Percentiles rank a stretch among this genome's conserved stretches.
Evolutionary conservation across 2,329 filamentous ascomycete species (phyloP).

Genomic region (Nemania sp.): DNA sequence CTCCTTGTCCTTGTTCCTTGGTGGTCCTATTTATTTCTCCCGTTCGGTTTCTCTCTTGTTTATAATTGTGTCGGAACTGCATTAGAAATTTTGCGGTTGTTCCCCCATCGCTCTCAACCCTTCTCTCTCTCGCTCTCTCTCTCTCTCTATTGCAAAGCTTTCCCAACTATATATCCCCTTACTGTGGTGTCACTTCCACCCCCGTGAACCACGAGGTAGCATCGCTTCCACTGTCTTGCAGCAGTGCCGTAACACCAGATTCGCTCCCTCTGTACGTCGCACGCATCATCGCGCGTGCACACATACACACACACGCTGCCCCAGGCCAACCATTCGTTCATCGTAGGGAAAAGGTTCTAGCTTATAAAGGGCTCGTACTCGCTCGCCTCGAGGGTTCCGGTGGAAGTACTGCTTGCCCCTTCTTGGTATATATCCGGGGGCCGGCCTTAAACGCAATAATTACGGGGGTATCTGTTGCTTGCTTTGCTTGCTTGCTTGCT

Average conservation of each 20-base stretch:
- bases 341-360: slow-evolving; percentile 7
- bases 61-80: no score
- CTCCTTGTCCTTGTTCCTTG: no score
- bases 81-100: no score
- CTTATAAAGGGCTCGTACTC: slow-evolving; percentile 23
- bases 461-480: not conserved
- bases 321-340: not conserved
- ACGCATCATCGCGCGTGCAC: not conserved
- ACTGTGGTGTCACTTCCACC: not conserved
- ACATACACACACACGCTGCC: not conserved
- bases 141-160: not conserved
- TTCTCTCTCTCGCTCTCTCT: no score
- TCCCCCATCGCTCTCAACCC: no score
- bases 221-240: slow-evolving; percentile 2
- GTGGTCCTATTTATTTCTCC: no score
- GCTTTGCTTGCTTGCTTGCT: no score
- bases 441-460: no score
- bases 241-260: slow-evolving; percentile 25
- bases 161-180: not conserved
- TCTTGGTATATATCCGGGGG: not conserved
- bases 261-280: slow-evolving; percentile 15
- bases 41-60: no score
- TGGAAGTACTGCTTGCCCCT: not conserved
- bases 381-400: not conserved
- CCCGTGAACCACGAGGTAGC: slow-evolving; percentile 16